Evolutionary conservation across 225 moss, liverwort and hornwort genomes (phyloP), one percentile per base, ranked within the genome.

Genomic region (Sphagnum tenellum): DNA sequence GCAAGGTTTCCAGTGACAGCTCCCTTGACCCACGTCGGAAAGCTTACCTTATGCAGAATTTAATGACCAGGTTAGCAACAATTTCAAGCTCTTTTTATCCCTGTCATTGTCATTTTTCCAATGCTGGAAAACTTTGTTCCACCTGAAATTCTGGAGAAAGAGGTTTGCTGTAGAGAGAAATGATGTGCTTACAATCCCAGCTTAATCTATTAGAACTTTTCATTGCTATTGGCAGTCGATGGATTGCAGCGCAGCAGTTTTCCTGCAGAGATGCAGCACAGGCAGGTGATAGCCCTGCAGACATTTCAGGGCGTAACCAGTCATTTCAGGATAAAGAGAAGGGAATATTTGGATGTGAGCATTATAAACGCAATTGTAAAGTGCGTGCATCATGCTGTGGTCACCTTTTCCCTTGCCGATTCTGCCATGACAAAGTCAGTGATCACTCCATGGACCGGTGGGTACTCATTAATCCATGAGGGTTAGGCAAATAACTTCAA

Each of bases 401-500:
- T 55, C 76, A 76, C 67, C 80, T 96, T 60, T 86, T 86, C 56
- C 71, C 95, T 4, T 96, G 95, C 76, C 86, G 95, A 62, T 96
- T 96, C 69, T 96, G 95, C 65, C 95, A 96, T 66, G 95, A 96
- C 77, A 89, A 96, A 88, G 89, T 92, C 72, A 92, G 92, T 63
- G 95, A 96, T 82, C 95, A 96, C 74, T 80, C 89, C 3, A 88
- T 95, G 95, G 88, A 95, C 82, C 84, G 94, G 94, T 95, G 44
- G 14, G 57, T 12, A 29, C 29, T 29, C 29, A 29, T 29, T 29
- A 29, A 29, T 29, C 29, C 29, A 29, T 29, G 1, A 29, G 29
- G 29, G n/a, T n/a, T n/a, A 29, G 29, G 29, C 29, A 29, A 29
- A 29, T 29, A 29, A 29, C 29, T 29, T 29, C 29, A 29, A 29